Evolutionary conservation across 306 rosid species (phyloP).

Genomic region (Crotalaria pallida): DNA sequence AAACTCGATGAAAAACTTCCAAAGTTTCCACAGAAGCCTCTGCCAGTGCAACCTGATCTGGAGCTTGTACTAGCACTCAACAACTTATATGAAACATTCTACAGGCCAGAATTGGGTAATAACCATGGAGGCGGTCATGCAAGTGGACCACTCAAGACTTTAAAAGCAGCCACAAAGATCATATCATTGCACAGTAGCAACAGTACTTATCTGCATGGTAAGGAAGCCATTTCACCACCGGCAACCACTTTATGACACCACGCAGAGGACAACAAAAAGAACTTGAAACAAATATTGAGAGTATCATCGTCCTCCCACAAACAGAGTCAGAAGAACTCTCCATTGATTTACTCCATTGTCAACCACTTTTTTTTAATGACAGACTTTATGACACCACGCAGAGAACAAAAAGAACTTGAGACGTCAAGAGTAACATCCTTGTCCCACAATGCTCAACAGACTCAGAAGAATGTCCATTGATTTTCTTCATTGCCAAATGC

Average conservation of each 20-base stretch:
- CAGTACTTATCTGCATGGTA: background rate
- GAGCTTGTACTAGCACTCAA: slow-evolving; percentile 20
- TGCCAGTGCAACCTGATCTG: slow-evolving; percentile 24
- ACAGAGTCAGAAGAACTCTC: slow-evolving; percentile 23
- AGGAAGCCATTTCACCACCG: slow-evolving; percentile 13
- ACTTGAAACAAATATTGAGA: slow-evolving; percentile 17
- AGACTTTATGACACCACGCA: background rate
- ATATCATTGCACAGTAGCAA: slow-evolving; percentile 3
- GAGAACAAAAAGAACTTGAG: slow-evolving; percentile 3
- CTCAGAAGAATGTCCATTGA: slow-evolving; percentile 13
- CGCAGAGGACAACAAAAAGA: background rate
- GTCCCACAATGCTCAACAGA: slow-evolving; percentile 18
- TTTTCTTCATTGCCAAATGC: slow-evolving; percentile 11
- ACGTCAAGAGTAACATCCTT: slow-evolving; percentile 16
- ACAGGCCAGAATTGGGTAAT: background rate
- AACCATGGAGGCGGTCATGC: slow-evolving; percentile 8
- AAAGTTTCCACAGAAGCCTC: slow-evolving; percentile 27
- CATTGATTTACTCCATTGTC: slow-evolving; percentile 7
- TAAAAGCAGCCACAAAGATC: slow-evolving; percentile 21
- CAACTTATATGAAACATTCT: slow-evolving; percentile 9
- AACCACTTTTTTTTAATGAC: no score
- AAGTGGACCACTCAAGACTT: slow-evolving; percentile 14
- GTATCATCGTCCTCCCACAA: background rate
- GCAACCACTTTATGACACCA: background rate
- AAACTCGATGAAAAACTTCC: slow-evolving; percentile 21